Conservation (phyloP, 106 monocot species). For the Posidonia australis region DNA sequence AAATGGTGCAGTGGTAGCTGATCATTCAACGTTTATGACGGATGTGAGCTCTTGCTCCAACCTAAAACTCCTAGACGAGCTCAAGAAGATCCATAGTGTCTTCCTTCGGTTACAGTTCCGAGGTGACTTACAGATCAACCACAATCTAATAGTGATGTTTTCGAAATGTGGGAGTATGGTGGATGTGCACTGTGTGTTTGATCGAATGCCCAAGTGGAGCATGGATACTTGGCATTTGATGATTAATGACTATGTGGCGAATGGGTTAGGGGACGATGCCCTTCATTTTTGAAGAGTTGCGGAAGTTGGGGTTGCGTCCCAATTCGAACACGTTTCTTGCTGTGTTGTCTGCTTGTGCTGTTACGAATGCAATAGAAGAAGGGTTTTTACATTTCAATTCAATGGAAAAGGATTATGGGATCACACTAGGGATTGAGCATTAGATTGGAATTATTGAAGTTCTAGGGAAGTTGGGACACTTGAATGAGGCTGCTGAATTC, state of each 20-base stretch:
- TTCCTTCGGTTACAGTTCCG: conserved; percentile 62
- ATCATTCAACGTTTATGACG: conserved; percentile 35
- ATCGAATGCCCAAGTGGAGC: conserved; percentile 60
- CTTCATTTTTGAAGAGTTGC: conserved; percentile 68
- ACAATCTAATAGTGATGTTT: conserved; percentile 59
- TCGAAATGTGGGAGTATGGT: conserved; percentile 41
- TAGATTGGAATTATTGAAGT: conserved; percentile 71
- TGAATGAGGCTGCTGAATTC: conserved; percentile 65
- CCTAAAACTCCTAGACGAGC: conserved; percentile 53
- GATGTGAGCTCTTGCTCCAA: conserved; percentile 46
- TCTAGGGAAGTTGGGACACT: conserved; percentile 69
- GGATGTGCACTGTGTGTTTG: conserved; percentile 61
- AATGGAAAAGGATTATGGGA: conserved; percentile 59
- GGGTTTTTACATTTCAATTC: conserved; percentile 79
- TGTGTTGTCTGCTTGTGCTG: conserved; percentile 60
- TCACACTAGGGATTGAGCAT: conserved; percentile 54
- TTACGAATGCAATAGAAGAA: conserved; percentile 73
- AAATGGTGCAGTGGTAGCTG: conserved; percentile 34
- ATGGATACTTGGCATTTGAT: conserved; percentile 58
- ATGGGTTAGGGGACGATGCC: conserved; percentile 72
- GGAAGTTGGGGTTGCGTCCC: conserved; percentile 45
- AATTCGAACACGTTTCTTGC: conserved; percentile 35
- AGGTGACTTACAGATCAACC: conserved; percentile 52
- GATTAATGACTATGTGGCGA: conserved; percentile 53
- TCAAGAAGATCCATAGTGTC: conserved; percentile 70